Base-by-base conservation (phyloP, 768 basidiomycete genomes). In the Russula virescens region DNA sequence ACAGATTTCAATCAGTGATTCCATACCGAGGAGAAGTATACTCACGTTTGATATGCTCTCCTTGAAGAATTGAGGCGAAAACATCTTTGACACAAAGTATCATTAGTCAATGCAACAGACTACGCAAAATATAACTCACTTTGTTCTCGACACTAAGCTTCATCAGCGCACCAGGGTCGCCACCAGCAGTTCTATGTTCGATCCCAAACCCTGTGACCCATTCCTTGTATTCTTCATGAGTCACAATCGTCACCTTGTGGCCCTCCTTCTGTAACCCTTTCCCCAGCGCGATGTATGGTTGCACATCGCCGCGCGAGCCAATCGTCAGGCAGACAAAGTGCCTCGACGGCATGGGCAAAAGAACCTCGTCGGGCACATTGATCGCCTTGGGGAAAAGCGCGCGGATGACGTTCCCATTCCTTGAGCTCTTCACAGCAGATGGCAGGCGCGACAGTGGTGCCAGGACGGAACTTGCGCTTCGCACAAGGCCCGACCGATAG, bases 21-120 rank as follows among this genome's bases (percentile, higher is more conserved):
- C n/a, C 10, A 16, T 26, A 8, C 26, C 3, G 7, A 55, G 23
- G 50, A n/a, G 8, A 34, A 25, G 49, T 31, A 31, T 10, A 69
- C 81, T 62, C 62, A 82, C 82, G 65, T 83, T 79, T 3, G 75
- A 75, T 5, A 88, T 66, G 59, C 81, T 82, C 68, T 85, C 81
- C 68, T 78, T 84, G 78, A 88, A 87, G 68, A 86, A 88, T 21
- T 84, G 83, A 0, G 85, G 85, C 9, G 85, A 86, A 70, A 87
- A 87, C 83, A 87, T 87, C 83, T 84, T 66, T 45, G 40, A 51
- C 10, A n/a, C 35, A 23, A 45, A 75, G 73, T 11, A 76, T 56
- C 45, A 54, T 25, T n/a, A 14, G 45, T 4, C n/a, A 55, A 38
- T 16, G 28, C 25, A 23, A n/a, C 18, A 16, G 7, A 21, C 23